phyloP scores from a whole-genome alignment of 768 basidiomycete species.

The Pulveroboletus ravenelii region DNA sequence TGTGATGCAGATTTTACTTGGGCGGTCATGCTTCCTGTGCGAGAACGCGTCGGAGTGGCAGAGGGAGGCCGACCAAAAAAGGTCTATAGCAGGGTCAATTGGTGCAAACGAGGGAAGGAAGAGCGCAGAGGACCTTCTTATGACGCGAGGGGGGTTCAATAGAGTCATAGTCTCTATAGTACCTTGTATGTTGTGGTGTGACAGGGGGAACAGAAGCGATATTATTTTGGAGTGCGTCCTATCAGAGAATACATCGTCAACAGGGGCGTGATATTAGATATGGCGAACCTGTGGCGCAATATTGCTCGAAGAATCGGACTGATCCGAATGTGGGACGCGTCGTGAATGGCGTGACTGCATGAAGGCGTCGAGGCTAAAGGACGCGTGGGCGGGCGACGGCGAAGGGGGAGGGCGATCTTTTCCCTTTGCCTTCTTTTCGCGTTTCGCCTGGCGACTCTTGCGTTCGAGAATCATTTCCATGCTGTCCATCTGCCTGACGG shows the following conservation, averaged over 20 bases:
- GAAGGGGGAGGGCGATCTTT: constrained; percentile 52
- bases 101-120: not conserved
- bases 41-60: constrained; percentile 39
- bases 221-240: constrained; percentile 30
- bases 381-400: constrained; percentile 46
- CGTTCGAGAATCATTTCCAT: constrained; percentile 78
- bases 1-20: constrained; percentile 27
- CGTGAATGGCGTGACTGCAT: constrained; percentile 54
- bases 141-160: constrained; percentile 30
- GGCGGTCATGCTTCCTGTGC: constrained; percentile 29
- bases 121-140: constrained; percentile 21
- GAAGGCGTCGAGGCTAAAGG: constrained; percentile 44
- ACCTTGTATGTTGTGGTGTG: constrained; percentile 57
- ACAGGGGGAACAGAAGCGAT: constrained; percentile 34
- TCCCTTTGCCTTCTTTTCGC: constrained; percentile 42
- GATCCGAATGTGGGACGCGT: constrained; percentile 33
- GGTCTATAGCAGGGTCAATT: constrained; percentile 13
- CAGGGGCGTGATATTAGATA: constrained; percentile 13
- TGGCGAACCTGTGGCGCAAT: constrained; percentile 39
- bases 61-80: constrained; percentile 39
- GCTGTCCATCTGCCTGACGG: constrained; percentile 58
- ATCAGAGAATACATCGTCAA: constrained; percentile 11
- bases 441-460: constrained; percentile 52
- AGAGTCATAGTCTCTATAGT: constrained; percentile 47
- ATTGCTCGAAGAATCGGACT: constrained; percentile 28